Evolutionary conservation across 2,329 filamentous ascomycete species (phyloP).

Genomic region (Xylaria sp.): DNA sequence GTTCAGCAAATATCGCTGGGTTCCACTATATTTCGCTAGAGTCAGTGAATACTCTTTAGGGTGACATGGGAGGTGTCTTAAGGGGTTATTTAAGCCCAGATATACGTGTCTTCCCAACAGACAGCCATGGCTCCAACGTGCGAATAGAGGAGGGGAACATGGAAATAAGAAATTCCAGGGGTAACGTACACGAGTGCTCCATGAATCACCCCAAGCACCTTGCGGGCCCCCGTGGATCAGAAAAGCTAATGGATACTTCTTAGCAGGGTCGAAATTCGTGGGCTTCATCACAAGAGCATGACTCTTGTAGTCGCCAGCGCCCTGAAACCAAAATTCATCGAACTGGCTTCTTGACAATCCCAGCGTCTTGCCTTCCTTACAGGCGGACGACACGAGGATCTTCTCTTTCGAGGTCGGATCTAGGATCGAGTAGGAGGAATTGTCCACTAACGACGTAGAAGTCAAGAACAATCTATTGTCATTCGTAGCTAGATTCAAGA

Average conservation of each 20-base stretch:
- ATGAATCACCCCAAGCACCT: conserved; percentile 74
- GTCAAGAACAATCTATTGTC: conserved; percentile 64
- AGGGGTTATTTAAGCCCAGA: too few species aligned
- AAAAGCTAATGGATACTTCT: conserved; percentile 80
- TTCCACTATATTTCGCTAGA: conserved; percentile 63
- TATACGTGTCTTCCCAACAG: too few species aligned
- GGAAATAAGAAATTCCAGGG: too few species aligned
- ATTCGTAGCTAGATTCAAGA: conserved; percentile 56
- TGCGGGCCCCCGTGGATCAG: conserved; percentile 86
- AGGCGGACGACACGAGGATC: conserved; percentile 64
- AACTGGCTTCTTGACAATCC: conserved; percentile 69
- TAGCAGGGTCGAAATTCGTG: conserved; percentile 67
- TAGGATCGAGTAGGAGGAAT: conserved; percentile 69
- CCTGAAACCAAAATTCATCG: conserved; percentile 72
- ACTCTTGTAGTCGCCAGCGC: conserved; percentile 67
- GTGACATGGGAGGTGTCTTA: too few species aligned
- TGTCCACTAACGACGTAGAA: conserved; percentile 73
- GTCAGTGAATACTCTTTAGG: too few species aligned
- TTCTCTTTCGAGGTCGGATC: conserved; percentile 49
- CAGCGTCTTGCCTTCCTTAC: conserved; percentile 68
- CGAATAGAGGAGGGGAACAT: too few species aligned
- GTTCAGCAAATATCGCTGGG: conserved; percentile 82
- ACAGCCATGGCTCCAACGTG: too few species aligned
- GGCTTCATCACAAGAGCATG: conserved; percentile 74
- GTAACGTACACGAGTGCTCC: conserved; percentile 58